Percentiles rank a stretch among this genome's conserved stretches.
These are phyloP conservation scores for Gaeumannomyces sp. DNA, from an alignment of 2,329 filamentous ascomycete species.

Conservation along the genomic window DNA sequence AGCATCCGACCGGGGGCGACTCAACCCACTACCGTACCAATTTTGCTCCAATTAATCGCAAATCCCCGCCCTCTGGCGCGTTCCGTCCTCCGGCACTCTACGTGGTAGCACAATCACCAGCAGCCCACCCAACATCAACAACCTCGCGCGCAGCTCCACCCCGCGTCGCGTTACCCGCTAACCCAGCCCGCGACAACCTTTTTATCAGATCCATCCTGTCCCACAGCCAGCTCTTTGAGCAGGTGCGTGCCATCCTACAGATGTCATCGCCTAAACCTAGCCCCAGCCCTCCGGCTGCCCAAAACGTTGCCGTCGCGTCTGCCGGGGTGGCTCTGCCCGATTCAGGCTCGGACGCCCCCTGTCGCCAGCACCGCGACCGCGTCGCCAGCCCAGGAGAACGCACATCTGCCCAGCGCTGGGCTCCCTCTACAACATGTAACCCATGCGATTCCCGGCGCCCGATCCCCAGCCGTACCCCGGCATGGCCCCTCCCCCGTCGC, in stretches of 20 bases:
- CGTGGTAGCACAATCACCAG: neutral
- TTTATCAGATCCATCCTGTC: slow-evolving; percentile 21
- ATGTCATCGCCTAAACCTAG: slow-evolving; percentile 17
- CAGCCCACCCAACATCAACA: neutral
- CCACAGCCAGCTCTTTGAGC: slow-evolving; percentile 19
- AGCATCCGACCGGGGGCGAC: no score
- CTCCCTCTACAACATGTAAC: slow-evolving; percentile 47
- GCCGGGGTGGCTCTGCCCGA: slow-evolving; percentile 2
- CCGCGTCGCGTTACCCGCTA: neutral
- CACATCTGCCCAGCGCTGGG: slow-evolving; percentile 36
- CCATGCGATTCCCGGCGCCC: neutral
- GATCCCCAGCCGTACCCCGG: slow-evolving; percentile 9
- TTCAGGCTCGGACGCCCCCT: slow-evolving; percentile 9
- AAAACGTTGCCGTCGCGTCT: neutral
- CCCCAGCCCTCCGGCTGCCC: slow-evolving; percentile 10
- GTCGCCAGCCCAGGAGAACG: slow-evolving; percentile 9
- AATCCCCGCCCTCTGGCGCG: neutral
- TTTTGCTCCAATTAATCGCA: neutral
- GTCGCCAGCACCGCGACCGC: neutral
- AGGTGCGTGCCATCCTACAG: slow-evolving; percentile 21
- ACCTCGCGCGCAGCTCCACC: neutral
- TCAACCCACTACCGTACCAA: neutral
- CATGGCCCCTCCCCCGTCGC: slow-evolving; percentile 13
- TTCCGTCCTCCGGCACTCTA: neutral
- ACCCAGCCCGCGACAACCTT: neutral